phyloP scores from a whole-genome alignment of 805 yeast species.

The Komagataella populi region DNA sequence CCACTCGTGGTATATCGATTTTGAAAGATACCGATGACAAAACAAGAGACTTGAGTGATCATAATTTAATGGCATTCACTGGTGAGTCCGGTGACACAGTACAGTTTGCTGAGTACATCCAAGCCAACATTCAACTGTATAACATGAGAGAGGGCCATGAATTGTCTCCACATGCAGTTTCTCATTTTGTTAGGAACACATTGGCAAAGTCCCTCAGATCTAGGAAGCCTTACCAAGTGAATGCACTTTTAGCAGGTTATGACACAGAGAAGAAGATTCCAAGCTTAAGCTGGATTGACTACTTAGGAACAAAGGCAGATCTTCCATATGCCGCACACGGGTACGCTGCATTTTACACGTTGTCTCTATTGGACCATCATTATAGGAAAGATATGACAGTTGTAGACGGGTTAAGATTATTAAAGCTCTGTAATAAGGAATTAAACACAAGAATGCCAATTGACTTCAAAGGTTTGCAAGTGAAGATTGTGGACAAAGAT shows the following conservation, averaged over 20 bases:
- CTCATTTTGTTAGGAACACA: constrained; percentile 78
- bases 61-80: constrained; percentile 73
- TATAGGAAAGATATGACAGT: constrained; percentile 63
- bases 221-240: constrained; percentile 93
- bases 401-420: constrained; percentile 68
- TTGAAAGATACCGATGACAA: constrained; percentile 71
- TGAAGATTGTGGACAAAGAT: constrained; percentile 19
- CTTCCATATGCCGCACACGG: constrained; percentile 98
- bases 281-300: constrained; percentile 78
- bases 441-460: constrained; percentile 78
- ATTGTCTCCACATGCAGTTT: constrained; percentile 73
- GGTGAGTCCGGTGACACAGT: constrained; percentile 97
- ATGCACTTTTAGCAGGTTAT: constrained; percentile 77
- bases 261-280: constrained; percentile 49
- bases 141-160: constrained; percentile 77
- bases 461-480: constrained; percentile 70
- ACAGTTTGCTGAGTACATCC: constrained; percentile 88
- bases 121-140: constrained; percentile 82
- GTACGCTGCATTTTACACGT: constrained; percentile 91
- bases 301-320: constrained; percentile 81
- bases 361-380: constrained; percentile 83
- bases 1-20: constrained; percentile 79
- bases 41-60: constrained; percentile 61
- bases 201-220: constrained; percentile 82
- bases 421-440: constrained; percentile 65